A percentile compares a stretch with the other conserved stretches of the same genome.
These are phyloP conservation scores for Chlorella sp. DNA, from an alignment of 139 green algal species.

Conservation along the genomic window DNA sequence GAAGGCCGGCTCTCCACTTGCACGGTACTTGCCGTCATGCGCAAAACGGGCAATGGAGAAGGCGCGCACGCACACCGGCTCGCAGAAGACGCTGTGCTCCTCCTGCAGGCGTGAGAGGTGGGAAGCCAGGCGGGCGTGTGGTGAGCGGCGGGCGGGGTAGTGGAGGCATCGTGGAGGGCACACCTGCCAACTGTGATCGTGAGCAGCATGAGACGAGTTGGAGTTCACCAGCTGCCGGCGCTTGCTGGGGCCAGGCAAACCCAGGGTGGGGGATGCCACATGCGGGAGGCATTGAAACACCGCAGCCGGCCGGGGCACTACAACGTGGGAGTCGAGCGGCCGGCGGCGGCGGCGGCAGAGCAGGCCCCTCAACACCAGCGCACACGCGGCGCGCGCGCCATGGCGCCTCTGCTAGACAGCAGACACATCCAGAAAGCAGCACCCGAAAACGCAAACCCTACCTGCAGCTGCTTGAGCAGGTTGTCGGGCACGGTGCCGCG, in stretches of 20 bases:
- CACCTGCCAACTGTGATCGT: no score
- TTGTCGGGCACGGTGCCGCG: slow-evolving; percentile 7
- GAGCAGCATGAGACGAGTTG: no score
- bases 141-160: not conserved
- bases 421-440: not conserved
- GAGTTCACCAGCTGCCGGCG: no score
- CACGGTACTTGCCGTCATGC: slow-evolving; percentile 55
- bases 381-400: no score
- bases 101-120: not conserved
- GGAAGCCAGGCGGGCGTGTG: not conserved
- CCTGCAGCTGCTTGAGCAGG: slow-evolving; percentile 31
- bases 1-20: slow-evolving; percentile 60
- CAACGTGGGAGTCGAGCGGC: not conserved
- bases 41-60: slow-evolving; percentile 42
- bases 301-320: not conserved
- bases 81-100: slow-evolving; percentile 32
- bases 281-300: no score
- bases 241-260: no score
- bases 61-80: slow-evolving; percentile 38
- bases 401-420: not conserved
- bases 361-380: not conserved
- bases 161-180: no score
- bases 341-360: not conserved
- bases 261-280: no score
- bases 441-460: no score